Evolutionary conservation across 352 stramenopile genomes (phyloP), one percentile per base, ranked within the genome.

Genomic region (Phytophthora sojae): DNA sequence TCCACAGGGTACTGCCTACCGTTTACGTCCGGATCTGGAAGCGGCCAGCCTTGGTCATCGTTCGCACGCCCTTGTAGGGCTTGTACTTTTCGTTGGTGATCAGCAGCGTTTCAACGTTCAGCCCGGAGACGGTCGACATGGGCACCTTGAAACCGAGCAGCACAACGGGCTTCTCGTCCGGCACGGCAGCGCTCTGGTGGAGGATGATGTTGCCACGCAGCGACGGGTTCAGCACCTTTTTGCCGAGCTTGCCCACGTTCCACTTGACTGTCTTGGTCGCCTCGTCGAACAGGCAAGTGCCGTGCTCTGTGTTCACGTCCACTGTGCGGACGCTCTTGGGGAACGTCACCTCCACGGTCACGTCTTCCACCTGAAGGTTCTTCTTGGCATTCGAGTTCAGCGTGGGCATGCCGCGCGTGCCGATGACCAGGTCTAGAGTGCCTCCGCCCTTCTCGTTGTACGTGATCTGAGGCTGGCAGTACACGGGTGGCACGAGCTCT

Each of bases 61-160:
- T 98, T 60, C 97, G 90, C 53, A 99, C 97, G 32, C 97, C 97
- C 87, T 99, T 99, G 90, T 99, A 99, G 7, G 97, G 97, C 68
- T 96, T 97, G 83, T 99, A 99, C 64, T 93, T 94, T 81, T 99
- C 98, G 75, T 98, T 98, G 30, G 90, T 96, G 55, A 99, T 88
- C 47, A 97, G 69, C 50, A 99, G 76, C 50, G 97, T 98, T 74
- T 97, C 95, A 45, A 99, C 97, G 49, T 96, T 94, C 52, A 99
- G 76, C 12, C 97, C 97, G 67, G 94, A 99, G 49, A 99, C 95
- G 7, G 96, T 99, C 11, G 96, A 91, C 80, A 99, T 93, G 17
- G 97, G 88, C 60, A 99, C 97, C 76, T 99, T 99, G 89, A 98
- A 99, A 53, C 90, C 89, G 1, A 99, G 71, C 45, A 97, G 83